These are phyloP conservation scores for Aspergillus ostianus DNA, from an alignment of 495 filamentous ascomycete genomes.

Conservation along the genomic window DNA sequence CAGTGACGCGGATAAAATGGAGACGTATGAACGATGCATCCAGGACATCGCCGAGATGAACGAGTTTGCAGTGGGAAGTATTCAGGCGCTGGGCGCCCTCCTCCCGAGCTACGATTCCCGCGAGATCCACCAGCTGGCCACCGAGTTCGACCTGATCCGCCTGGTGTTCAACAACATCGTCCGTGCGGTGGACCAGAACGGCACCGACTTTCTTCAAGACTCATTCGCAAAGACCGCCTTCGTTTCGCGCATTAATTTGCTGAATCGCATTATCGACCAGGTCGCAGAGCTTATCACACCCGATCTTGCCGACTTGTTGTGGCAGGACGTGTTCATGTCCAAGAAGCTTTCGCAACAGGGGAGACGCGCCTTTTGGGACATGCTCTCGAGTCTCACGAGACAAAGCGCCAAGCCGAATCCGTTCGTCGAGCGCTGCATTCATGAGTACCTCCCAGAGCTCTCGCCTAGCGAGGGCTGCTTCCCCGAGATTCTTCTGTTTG, in stretches of 20 bases:
- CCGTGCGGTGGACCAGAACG: conserved; percentile 41
- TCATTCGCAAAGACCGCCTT: conserved; percentile 37
- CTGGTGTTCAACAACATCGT: conserved; percentile 52
- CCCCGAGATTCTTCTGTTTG: conserved; percentile 64
- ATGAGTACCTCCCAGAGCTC: conserved; percentile 62
- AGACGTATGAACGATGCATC: conserved; percentile 57
- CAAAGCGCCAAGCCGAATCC: conserved; percentile 48
- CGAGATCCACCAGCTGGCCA: conserved; percentile 51
- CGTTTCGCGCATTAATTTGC: conserved; percentile 55
- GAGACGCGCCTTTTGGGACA: conserved; percentile 63
- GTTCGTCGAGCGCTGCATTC: conserved; percentile 66
- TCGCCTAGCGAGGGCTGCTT: conserved; percentile 64
- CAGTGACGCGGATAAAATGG: conserved; percentile 44
- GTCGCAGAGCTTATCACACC: conserved; percentile 58
- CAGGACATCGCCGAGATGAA: conserved; percentile 57
- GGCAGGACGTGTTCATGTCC: conserved; percentile 65
- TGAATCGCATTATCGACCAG: conserved; percentile 55
- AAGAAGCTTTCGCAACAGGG: conserved; percentile 53
- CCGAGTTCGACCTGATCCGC: conserved; percentile 51
- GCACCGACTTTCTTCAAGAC: conserved; percentile 36
- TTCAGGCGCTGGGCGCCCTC: conserved; percentile 65
- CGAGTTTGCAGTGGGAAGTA: conserved; percentile 62
- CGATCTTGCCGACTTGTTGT: conserved; percentile 61
- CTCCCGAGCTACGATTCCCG: conserved; percentile 44
- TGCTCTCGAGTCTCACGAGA: conserved; percentile 54